Evolutionary conservation across 257 asterid species (phyloP).

Genomic region (Jacaranda mimosifolia): DNA sequence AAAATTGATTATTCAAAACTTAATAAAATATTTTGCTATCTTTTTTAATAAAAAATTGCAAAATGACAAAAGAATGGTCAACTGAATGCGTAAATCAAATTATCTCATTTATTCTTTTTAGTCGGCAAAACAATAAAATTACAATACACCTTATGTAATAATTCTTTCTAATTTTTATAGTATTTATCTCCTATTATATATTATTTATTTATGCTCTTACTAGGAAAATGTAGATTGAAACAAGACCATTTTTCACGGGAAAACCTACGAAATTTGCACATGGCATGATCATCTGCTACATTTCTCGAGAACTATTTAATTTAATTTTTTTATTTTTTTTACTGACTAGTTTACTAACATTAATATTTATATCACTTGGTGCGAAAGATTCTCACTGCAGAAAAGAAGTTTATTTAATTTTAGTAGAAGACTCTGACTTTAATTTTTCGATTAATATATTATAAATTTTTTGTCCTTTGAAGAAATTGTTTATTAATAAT

Average conservation of each 20-base stretch:
- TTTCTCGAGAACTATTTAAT: constrained; percentile 27
- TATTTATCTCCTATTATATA: neutral
- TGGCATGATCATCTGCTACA: neutral
- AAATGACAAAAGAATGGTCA: neutral
- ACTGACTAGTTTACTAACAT: neutral
- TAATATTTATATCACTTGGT: neutral
- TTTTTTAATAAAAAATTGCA: neutral
- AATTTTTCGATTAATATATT: neutral
- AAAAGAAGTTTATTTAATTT: neutral
- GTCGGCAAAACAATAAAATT: too few relatives aligned
- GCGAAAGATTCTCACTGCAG: neutral
- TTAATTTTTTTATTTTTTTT: neutral
- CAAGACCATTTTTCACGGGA: constrained; percentile 25
- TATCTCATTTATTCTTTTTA: neutral
- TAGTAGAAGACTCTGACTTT: neutral
- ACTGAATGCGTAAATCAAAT: neutral
- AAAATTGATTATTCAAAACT: neutral
- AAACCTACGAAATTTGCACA: constrained; percentile 27
- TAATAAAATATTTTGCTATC: neutral
- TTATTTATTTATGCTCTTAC: neutral
- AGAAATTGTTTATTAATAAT: neutral
- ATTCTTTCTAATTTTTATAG: neutral
- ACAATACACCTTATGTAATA: neutral
- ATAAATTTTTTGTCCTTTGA: neutral
- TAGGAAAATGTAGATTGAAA: neutral